Percentiles rank a stretch among this genome's conserved stretches.
phyloP scores from a whole-genome alignment of 2,329 filamentous ascomycete species.

The Chaetomium sp. region DNA sequence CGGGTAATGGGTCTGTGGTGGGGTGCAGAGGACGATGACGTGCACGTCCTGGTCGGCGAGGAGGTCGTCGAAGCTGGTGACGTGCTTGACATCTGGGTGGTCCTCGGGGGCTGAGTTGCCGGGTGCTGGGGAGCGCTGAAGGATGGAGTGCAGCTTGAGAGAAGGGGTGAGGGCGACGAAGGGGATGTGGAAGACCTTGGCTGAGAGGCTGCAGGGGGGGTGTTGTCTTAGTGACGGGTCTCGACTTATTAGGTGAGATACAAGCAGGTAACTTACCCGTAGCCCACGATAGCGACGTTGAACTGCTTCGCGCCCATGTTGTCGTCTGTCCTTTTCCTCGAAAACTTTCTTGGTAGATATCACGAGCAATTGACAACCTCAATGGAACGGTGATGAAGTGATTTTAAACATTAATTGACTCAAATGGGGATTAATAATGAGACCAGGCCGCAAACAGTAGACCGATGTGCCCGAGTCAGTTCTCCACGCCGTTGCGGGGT shows the following conservation, averaged over 20 bases:
- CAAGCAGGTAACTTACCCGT: slow-evolving; percentile 12
- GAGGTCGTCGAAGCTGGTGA: slow-evolving; percentile 55
- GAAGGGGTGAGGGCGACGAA: slow-evolving; percentile 60
- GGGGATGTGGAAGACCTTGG: slow-evolving; percentile 80
- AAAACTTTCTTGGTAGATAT: no score
- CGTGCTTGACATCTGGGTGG: slow-evolving; percentile 58
- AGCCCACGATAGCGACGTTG: slow-evolving; percentile 28
- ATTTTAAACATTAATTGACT: no score
- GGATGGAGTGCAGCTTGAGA: slow-evolving; percentile 65
- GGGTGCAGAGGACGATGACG: slow-evolving; percentile 64
- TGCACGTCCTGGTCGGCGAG: slow-evolving; percentile 60
- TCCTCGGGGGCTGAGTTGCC: slow-evolving; percentile 62
- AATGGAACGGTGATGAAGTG: no score
- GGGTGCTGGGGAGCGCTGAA: slow-evolving; percentile 63
- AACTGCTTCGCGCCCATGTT: slow-evolving; percentile 22
- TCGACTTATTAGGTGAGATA: neutral
- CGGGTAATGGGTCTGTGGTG: slow-evolving; percentile 63
- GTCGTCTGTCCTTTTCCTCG: neutral
- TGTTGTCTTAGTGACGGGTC: neutral
- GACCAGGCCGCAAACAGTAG: no score
- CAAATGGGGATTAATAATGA: no score
- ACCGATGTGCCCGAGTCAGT: no score
- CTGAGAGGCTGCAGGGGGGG: slow-evolving; percentile 42
- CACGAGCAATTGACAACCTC: no score
- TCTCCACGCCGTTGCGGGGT: no score